A percentile compares a stretch with the other conserved stretches of the same genome.
Evolutionary conservation across 768 basidiomycete genomes (phyloP).

Genomic region (Amanita phalloides): DNA sequence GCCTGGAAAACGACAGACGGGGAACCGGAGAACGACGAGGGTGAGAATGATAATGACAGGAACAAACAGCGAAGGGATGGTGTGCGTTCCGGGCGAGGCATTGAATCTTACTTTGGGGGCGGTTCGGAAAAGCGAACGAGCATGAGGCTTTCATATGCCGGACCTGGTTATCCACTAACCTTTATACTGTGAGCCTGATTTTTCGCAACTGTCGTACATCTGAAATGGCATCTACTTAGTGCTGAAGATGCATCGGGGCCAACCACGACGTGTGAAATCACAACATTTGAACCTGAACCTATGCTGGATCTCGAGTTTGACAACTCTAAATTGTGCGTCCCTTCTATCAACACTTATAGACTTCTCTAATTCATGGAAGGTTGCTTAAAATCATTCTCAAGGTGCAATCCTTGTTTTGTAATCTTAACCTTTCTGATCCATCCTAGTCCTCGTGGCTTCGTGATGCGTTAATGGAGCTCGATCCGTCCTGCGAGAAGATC

Average conservation of each 20-base stretch:
- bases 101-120: slow-evolving; percentile 52
- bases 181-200: slow-evolving; percentile 56
- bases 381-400: slow-evolving; percentile 80
- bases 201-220: not conserved
- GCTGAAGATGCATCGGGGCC: slow-evolving; percentile 75
- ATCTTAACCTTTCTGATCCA: not conserved
- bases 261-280: slow-evolving; percentile 79
- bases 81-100: slow-evolving; percentile 16
- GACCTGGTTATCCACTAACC: slow-evolving; percentile 67
- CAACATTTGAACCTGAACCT: slow-evolving; percentile 78
- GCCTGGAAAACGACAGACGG: slow-evolving; percentile 39
- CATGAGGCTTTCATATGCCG: slow-evolving; percentile 78
- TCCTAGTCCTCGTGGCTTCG: slow-evolving; percentile 83
- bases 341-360: not conserved
- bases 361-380: slow-evolving; percentile 22
- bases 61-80: slow-evolving; percentile 7
- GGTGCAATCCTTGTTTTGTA: slow-evolving; percentile 23
- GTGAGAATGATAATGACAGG: slow-evolving; percentile 22
- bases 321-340: slow-evolving; percentile 44
- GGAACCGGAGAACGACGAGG: slow-evolving; percentile 31
- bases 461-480: slow-evolving; percentile 85
- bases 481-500: slow-evolving; percentile 78
- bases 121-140: slow-evolving; percentile 58
- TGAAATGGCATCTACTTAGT: slow-evolving; percentile 22
- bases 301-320: slow-evolving; percentile 75